phyloP scores from a whole-genome alignment of 2,329 filamentous ascomycete species.

The Penicillium paneum region DNA sequence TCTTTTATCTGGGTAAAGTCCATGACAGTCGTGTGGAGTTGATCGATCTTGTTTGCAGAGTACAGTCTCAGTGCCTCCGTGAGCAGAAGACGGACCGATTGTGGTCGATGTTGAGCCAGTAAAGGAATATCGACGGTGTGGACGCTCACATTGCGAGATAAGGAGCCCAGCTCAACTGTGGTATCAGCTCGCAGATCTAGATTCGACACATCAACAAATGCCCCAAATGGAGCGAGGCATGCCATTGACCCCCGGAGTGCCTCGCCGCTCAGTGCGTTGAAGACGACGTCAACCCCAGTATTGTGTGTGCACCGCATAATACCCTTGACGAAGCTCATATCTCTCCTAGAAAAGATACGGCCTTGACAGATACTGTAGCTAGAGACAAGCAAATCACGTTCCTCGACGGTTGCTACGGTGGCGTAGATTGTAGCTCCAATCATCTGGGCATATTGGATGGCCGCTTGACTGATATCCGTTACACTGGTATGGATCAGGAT shows the following conservation, averaged over 20 bases:
- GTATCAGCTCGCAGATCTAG: background rate
- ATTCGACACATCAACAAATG: constrained; percentile 14
- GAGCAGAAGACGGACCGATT: constrained; percentile 1
- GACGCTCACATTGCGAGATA: constrained; percentile 10
- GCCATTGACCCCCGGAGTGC: constrained; percentile 13
- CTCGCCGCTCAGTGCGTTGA: constrained; percentile 18
- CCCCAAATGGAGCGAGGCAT: constrained; percentile 19
- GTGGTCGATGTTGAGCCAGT: constrained; percentile 9
- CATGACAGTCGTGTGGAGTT: constrained; percentile 3
- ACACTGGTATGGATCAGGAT: constrained; percentile 23
- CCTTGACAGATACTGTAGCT: constrained; percentile 10
- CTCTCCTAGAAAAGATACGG: constrained; percentile 15
- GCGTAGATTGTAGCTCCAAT: constrained; percentile 12
- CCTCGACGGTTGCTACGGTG: constrained; percentile 15
- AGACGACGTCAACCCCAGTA: constrained; percentile 18
- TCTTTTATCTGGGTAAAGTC: constrained; percentile 11
- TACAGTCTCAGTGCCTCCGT: constrained; percentile 4
- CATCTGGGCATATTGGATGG: constrained; percentile 23
- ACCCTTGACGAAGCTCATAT: constrained; percentile 12
- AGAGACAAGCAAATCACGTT: constrained; percentile 8
- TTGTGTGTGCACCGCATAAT: constrained; percentile 16
- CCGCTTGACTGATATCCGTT: constrained; percentile 20
- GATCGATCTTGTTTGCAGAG: constrained; percentile 3
- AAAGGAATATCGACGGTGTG: constrained; percentile 12
- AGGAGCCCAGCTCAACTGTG: constrained; percentile 4